Percentiles rank a stretch among this genome's conserved stretches.
Evolutionary conservation across 345 rosid genomes (phyloP).

Genomic region (Turritis glabra): DNA sequence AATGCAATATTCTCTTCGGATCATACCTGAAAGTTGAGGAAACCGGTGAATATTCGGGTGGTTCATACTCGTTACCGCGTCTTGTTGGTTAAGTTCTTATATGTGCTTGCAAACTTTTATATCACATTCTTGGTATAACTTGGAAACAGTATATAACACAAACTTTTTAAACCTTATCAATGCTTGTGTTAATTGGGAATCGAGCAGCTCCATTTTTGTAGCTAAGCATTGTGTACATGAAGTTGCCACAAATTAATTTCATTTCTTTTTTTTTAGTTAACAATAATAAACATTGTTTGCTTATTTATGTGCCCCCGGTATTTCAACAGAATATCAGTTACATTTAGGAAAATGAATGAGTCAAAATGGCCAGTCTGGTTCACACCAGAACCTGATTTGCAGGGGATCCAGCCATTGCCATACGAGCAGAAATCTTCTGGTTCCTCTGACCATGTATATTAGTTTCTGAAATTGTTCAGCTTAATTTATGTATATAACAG

Average conservation of each 20-base stretch:
- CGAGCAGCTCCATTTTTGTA: slow-evolving; percentile 58
- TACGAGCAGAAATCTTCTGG: slow-evolving; percentile 24
- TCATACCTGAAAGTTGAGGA: slow-evolving; percentile 46
- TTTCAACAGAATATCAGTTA: slow-evolving; percentile 73
- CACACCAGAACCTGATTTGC: slow-evolving; percentile 71
- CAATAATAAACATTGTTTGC: not conserved
- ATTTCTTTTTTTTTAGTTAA: not conserved
- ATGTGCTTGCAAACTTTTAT: not conserved
- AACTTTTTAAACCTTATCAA: slow-evolving; percentile 47
- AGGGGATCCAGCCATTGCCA: slow-evolving; percentile 58
- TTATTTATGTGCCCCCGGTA: not conserved
- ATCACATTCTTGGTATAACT: not conserved
- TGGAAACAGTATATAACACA: not conserved
- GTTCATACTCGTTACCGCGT: slow-evolving; percentile 48
- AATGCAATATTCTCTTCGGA: slow-evolving; percentile 54
- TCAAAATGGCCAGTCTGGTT: slow-evolving; percentile 61
- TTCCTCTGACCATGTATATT: not conserved
- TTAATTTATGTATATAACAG: too few species aligned
- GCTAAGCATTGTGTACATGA: slow-evolving; percentile 63
- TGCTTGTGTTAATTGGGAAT: slow-evolving; percentile 55
- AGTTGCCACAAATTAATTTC: slow-evolving; percentile 47
- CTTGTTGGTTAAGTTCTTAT: slow-evolving; percentile 45
- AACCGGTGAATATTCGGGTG: slow-evolving; percentile 53
- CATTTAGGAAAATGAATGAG: slow-evolving; percentile 89
- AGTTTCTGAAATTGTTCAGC: too few species aligned